Evolutionary conservation across 1,284 basidiomycete species (phyloP), one percentile per base, ranked within the genome.

Genomic region (Heliocybe sulcata): DNA sequence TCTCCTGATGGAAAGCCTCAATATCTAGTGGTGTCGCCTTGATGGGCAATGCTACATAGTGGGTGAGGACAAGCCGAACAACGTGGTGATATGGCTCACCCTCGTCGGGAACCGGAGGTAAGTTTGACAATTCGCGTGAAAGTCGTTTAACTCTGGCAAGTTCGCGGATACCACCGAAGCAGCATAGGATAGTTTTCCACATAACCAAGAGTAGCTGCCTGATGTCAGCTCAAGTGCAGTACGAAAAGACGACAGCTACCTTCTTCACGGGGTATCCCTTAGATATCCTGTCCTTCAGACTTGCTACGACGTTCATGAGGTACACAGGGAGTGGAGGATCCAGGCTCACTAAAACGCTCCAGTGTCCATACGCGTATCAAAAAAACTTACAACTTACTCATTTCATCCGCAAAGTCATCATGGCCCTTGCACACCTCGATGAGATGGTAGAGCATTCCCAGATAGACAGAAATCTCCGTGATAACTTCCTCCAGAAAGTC

Each of bases 261-360:
- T 97, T 97, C 73, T 97, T 98, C 60, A 96, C 90, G 0, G 95
- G 94, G 69, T 97, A 98, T 1, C 94, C 94, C 66, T 92, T 95
- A 3, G 94, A 90, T 64, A 90, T 92, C 73, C 94, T 94, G 66
- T 99, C 97, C 59, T 94, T 87, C 52, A 99, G 74, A 29, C 87
- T 85, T 19, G 94, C 88, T 9, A 99, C 87, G 54, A 95, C 80
- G 55, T 88, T 88, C 72, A 98, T 92, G 19, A 99, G 77, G 68
- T 94, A 95, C 16, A 97, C 86, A 1, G 96, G 95, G 20, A 99
- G 73, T 8, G 96, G 94, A 2, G 96, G 95, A 53, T 97, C 92
- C 70, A 98, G 79, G 61, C 89, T 88, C 94, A 98, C 94, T 97
- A 58, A 12, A n/a, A 49, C 38, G 38, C n/a, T 53, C 54, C 67